A percentile compares a stretch with the other conserved stretches of the same genome.
phyloP scores from a whole-genome alignment of 1,139 yeast species.

The Diutina sp. region DNA sequence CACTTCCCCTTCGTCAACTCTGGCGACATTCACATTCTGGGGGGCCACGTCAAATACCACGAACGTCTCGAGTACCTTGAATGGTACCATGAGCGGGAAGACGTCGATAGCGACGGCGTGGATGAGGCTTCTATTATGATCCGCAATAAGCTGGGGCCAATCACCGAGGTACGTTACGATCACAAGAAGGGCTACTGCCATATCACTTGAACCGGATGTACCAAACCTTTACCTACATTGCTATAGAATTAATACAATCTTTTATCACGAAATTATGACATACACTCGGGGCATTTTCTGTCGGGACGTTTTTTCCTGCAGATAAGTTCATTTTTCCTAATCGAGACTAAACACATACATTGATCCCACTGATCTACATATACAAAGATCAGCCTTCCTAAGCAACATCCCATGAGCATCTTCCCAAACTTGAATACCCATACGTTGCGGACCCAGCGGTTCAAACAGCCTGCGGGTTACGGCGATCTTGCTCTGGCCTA shows the following conservation, averaged over 20 bases:
- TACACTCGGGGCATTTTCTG: no score
- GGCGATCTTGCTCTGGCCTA: slow-evolving; percentile 28
- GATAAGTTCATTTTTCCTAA: not conserved
- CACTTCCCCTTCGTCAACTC: slow-evolving; percentile 44
- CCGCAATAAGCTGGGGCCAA: slow-evolving; percentile 1
- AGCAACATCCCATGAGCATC: slow-evolving; percentile 23
- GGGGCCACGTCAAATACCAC: slow-evolving; percentile 46
- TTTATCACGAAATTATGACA: no score
- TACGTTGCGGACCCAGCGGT: slow-evolving; percentile 41
- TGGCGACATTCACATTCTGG: slow-evolving; percentile 30
- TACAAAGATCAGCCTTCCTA: not conserved
- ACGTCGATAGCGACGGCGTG: not conserved
- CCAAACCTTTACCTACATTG: not conserved
- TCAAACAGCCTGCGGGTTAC: slow-evolving; percentile 33
- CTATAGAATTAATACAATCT: not conserved
- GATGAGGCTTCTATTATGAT: slow-evolving; percentile 1
- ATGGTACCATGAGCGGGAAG: slow-evolving; percentile 45
- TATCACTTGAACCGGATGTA: not conserved
- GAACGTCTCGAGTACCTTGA: slow-evolving; percentile 41
- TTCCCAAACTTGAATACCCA: slow-evolving; percentile 49
- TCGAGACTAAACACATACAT: not conserved
- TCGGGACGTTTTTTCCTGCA: not conserved
- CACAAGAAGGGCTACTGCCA: not conserved
- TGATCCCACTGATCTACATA: not conserved
- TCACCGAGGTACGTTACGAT: not conserved